Base-by-base conservation (phyloP, 75 land plant species). In the Pinus taeda region DNA sequence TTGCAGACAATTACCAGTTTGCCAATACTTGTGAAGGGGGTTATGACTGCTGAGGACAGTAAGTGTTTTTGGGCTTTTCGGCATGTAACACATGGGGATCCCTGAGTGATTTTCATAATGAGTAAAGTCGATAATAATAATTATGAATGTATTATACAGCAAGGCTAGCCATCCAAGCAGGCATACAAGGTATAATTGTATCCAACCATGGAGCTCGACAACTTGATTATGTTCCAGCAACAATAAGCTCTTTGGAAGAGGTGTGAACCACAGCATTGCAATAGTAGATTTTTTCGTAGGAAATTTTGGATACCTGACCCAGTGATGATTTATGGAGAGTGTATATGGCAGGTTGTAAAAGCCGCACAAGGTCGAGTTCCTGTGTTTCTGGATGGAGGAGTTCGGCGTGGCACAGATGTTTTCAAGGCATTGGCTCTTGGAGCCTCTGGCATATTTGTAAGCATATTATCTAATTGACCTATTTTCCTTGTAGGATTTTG, bases 191-290 rank as follows among this genome's bases (percentile, higher is more conserved):
- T 74, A 92, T 96, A 67, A 94, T 96, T 75, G 99, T 96, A 36
- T 96, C 97, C 22, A 96, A 96, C 79, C 99, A 96, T 82, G 99
- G 99, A 65, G 99, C 99, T 73, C 91, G 99, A 17, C 99, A 96
- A 76, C 95, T 96, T 33, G 99, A 96, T 79, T 96, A 96, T 82
- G 95, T 92, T 15, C 89, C 93, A n/a, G 93, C 99, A 74, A 96
- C 99, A 17, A 94, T 96, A 75, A 84, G 70, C 60, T 83, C 85
- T 62, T 79, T 96, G 77, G 99, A 96, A 87, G 99, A 96, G 98
- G 99, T 93, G 76, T 22, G 61, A 73, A 15, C 57, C 36, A 20
- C 56, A 33, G 17, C 4, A 37, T 21, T 2, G 56, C 26, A 37
- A 15, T 24, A 30, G 6, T 74, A 56, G 6, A 7, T 17, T 15